phyloP scores from a whole-genome alignment of 345 rosid genomes.

The Odontarrhena argentea region DNA sequence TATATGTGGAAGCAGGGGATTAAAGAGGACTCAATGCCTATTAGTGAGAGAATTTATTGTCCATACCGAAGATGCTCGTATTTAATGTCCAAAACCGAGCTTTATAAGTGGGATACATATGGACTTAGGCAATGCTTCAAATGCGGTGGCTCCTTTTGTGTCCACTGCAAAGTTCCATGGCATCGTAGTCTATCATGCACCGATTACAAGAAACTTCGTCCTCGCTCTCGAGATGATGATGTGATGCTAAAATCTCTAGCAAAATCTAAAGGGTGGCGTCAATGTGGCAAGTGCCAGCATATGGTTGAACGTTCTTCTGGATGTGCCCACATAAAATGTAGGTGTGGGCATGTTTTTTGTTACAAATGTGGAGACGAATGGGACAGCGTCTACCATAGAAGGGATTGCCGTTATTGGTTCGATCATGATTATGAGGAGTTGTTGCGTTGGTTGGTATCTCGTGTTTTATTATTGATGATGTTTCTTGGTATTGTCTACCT shows the following conservation, averaged over 20 bases:
- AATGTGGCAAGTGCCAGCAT: conserved; percentile 45
- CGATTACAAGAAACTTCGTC: conserved; percentile 46
- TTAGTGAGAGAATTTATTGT: conserved; percentile 60
- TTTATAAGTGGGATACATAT: conserved; percentile 30
- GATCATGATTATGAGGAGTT: too few relatives aligned
- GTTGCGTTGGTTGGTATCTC: too few relatives aligned
- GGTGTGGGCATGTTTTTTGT: conserved; percentile 54
- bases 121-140: conserved; percentile 56
- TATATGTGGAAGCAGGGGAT: conserved; percentile 49
- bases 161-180: conserved; percentile 80
- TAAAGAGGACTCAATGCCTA: conserved; percentile 61
- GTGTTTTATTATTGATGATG: too few relatives aligned
- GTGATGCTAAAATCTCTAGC: conserved; percentile 44
- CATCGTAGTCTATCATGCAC: conserved; percentile 52
- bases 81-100: conserved; percentile 61
- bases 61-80: conserved; percentile 73
- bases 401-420: too few relatives aligned
- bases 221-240: conserved; percentile 44
- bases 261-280: conserved; percentile 43
- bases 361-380: conserved; percentile 53
- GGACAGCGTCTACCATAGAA: conserved; percentile 4
- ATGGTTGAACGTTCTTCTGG: conserved; percentile 49
- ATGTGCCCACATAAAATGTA: conserved; percentile 53
- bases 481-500: too few relatives aligned
- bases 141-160: conserved; percentile 56